Conservation (phyloP, 768 basidiomycete species). For the Suillus spraguei region DNA sequence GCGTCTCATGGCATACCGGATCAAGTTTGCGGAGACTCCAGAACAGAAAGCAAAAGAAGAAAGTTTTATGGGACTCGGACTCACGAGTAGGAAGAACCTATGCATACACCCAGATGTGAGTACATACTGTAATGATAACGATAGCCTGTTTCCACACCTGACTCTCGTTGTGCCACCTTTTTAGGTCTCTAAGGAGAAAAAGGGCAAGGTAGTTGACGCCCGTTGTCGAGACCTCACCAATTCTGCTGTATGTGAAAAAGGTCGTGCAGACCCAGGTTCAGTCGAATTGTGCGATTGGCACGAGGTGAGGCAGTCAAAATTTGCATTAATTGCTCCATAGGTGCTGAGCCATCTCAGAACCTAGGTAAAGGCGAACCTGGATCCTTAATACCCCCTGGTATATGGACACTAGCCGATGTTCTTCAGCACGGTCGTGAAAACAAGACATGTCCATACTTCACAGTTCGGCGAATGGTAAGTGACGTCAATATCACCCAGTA, state of each 20-base stretch:
- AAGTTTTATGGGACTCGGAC: constrained; percentile 83
- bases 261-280: constrained; percentile 83
- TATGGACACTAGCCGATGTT: constrained; percentile 94
- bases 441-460: constrained; percentile 92
- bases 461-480: constrained; percentile 91
- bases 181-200: constrained; percentile 97
- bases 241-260: constrained; percentile 79
- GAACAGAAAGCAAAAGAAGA: constrained; percentile 79
- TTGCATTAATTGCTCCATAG: constrained; percentile 1
- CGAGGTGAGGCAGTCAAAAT: constrained; percentile 63
- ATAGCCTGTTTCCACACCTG: constrained; percentile 4
- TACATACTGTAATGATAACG: constrained; percentile 5
- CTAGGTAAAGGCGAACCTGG: constrained; percentile 83
- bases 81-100: constrained; percentile 95
- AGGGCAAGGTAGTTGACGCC: constrained; percentile 96
- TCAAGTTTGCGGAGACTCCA: constrained; percentile 67
- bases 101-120: constrained; percentile 92
- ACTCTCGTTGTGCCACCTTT: not conserved
- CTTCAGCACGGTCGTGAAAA: constrained; percentile 86
- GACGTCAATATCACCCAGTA: not conserved
- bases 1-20: constrained; percentile 88
- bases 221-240: constrained; percentile 95
- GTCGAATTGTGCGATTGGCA: constrained; percentile 94
- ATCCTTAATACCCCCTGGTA: constrained; percentile 77
- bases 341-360: constrained; percentile 51